Percentiles rank a stretch among this genome's conserved stretches.
phyloP scores from a whole-genome alignment of 1,284 basidiomycete species.

The Tilletia walkeri region DNA sequence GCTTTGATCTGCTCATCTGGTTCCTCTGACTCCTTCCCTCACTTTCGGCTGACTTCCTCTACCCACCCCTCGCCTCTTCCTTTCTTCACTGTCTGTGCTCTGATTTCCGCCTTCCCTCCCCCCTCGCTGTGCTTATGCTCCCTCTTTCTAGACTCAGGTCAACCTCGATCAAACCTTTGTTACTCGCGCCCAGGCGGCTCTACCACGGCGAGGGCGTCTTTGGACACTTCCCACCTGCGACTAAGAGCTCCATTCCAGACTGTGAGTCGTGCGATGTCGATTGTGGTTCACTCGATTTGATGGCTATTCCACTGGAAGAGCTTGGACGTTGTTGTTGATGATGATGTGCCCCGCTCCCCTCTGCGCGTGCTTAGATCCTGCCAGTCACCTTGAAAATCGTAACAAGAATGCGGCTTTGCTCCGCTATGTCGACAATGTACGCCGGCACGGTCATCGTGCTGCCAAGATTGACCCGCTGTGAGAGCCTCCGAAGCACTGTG shows the following conservation, averaged over 20 bases:
- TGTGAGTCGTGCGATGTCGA: conserved; percentile 12
- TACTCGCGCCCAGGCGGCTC: not conserved
- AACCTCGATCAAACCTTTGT: too few species aligned
- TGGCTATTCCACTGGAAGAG: too few species aligned
- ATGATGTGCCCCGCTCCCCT: not conserved
- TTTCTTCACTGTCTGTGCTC: too few species aligned
- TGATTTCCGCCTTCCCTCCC: too few species aligned
- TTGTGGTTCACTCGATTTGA: too few species aligned
- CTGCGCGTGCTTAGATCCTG: conserved; percentile 41
- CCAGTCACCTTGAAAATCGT: conserved; percentile 72
- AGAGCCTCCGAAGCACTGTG: conserved; percentile 67
- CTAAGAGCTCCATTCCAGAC: conserved; percentile 16
- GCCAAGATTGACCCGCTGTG: conserved; percentile 81
- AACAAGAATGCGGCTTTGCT: conserved; percentile 72
- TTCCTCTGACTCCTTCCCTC: too few species aligned
- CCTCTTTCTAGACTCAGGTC: too few species aligned
- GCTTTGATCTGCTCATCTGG: too few species aligned
- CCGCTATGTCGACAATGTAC: conserved; percentile 80
- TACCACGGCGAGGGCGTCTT: conserved; percentile 17
- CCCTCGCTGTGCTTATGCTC: too few species aligned
- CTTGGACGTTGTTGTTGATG: too few species aligned
- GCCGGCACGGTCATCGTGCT: conserved; percentile 62
- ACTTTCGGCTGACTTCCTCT: too few species aligned
- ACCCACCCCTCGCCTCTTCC: too few species aligned
- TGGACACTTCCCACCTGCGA: conserved; percentile 14